A percentile compares a stretch with the other conserved stretches of the same genome.
phyloP scores from a whole-genome alignment of 805 yeast species.

The Maudiozyma turicensis region DNA sequence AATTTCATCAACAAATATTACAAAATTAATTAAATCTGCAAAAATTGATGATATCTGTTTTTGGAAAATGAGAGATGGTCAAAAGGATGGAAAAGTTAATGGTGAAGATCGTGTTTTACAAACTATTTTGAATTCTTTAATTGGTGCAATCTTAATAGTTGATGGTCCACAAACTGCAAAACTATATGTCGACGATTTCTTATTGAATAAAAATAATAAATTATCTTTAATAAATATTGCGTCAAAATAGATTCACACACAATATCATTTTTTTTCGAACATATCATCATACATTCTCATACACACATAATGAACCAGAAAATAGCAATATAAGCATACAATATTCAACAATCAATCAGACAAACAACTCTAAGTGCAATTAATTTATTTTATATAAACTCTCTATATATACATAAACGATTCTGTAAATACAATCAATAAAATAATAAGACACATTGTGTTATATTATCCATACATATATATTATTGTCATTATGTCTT shows the following conservation, averaged over 20 bases:
- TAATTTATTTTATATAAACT: too few species aligned
- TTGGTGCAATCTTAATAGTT: constrained; percentile 57
- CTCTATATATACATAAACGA: too few species aligned
- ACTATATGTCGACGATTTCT: constrained; percentile 44
- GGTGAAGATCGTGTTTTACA: constrained; percentile 50
- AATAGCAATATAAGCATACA: background rate
- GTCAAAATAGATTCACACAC: background rate
- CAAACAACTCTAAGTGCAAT: too few species aligned
- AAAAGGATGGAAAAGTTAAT: constrained; percentile 34
- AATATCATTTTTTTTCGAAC: background rate
- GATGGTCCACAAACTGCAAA: constrained; percentile 55
- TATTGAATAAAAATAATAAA: constrained; percentile 28
- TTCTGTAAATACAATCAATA: background rate
- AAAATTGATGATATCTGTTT: constrained; percentile 47
- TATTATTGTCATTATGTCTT: too few species aligned
- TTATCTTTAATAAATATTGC: background rate
- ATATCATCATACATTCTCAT: background rate
- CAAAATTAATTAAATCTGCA: constrained; percentile 40
- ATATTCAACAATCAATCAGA: background rate
- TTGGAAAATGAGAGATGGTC: constrained; percentile 53
- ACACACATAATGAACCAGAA: background rate
- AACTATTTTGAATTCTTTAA: constrained; percentile 47
- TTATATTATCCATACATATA: too few species aligned
- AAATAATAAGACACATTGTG: background rate
- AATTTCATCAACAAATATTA: constrained; percentile 40